Conservation (phyloP, 805 yeast genomes). For the Nematodospora valgi region DNA sequence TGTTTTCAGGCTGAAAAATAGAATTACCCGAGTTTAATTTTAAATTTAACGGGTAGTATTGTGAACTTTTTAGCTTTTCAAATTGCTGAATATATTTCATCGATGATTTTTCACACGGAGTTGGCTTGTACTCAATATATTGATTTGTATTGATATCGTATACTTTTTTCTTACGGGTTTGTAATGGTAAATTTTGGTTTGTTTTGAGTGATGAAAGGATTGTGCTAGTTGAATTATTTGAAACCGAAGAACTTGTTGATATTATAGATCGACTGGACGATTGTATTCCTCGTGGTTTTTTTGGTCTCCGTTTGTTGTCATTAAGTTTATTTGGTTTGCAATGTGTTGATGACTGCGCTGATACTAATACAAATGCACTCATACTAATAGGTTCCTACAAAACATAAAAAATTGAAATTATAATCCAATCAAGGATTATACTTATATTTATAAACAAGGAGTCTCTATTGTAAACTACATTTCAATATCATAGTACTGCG, state of each 20-base stretch:
- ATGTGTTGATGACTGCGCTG: background rate
- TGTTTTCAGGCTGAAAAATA: background rate
- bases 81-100: background rate
- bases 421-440: too few species aligned
- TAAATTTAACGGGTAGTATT: background rate
- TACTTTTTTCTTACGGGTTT: background rate
- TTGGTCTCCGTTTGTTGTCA: too few species aligned
- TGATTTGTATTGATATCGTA: background rate
- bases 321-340: too few species aligned
- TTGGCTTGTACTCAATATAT: background rate
- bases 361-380: background rate
- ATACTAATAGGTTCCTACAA: too few species aligned
- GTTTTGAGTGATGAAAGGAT: background rate
- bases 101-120: background rate
- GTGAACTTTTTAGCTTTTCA: background rate
- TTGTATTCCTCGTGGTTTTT: too few species aligned
- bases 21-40: background rate
- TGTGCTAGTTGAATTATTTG: background rate
- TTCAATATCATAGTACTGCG: too few species aligned
- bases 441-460: too few species aligned
- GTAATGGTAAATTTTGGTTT: too few species aligned
- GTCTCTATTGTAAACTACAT: too few species aligned
- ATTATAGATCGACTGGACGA: background rate
- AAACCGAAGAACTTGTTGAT: background rate
- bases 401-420: too few species aligned